A percentile compares a stretch with the other conserved stretches of the same genome.
Conservation (phyloP, 768 basidiomycete genomes). For the Suillus sp. region DNA sequence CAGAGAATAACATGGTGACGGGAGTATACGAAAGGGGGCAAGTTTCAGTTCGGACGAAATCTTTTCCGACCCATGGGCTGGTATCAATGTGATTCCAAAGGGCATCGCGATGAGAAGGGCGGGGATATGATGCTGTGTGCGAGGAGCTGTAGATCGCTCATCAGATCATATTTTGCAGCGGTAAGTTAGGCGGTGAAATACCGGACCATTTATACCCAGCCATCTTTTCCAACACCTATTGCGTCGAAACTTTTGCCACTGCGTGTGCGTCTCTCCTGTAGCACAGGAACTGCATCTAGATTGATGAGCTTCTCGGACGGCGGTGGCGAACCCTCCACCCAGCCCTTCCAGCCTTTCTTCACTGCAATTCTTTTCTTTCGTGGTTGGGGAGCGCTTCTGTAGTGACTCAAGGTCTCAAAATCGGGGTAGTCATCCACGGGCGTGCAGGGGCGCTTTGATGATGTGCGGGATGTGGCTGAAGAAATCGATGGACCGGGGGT, state of each 20-base stretch:
- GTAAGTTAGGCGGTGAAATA: conserved; percentile 30
- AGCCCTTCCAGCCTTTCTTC: conserved; percentile 88
- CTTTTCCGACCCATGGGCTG: not conserved
- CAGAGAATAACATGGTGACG: conserved; percentile 6
- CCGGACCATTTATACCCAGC: conserved; percentile 65
- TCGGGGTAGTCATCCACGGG: conserved; percentile 57
- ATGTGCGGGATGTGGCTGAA: conserved; percentile 71
- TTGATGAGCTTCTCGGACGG: conserved; percentile 83
- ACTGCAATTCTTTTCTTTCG: conserved; percentile 64
- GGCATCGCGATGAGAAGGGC: conserved; percentile 6
- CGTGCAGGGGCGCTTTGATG: conserved; percentile 78
- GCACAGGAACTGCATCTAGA: conserved; percentile 68
- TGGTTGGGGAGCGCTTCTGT: conserved; percentile 30
- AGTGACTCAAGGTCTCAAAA: conserved; percentile 1
- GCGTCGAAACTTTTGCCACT: conserved; percentile 87
- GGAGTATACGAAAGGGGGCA: not conserved
- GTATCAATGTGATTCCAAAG: conserved; percentile 8
- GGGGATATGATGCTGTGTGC: not conserved
- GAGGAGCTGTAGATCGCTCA: not conserved
- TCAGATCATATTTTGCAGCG: conserved; percentile 9
- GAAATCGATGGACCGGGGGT: conserved; percentile 79
- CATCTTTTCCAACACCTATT: conserved; percentile 74
- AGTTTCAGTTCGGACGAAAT: conserved; percentile 5
- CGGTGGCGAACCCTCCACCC: conserved; percentile 84
- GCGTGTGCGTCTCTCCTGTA: conserved; percentile 76